Conservation (phyloP, 768 basidiomycete species). For the Kwoniella sp. region DNA sequence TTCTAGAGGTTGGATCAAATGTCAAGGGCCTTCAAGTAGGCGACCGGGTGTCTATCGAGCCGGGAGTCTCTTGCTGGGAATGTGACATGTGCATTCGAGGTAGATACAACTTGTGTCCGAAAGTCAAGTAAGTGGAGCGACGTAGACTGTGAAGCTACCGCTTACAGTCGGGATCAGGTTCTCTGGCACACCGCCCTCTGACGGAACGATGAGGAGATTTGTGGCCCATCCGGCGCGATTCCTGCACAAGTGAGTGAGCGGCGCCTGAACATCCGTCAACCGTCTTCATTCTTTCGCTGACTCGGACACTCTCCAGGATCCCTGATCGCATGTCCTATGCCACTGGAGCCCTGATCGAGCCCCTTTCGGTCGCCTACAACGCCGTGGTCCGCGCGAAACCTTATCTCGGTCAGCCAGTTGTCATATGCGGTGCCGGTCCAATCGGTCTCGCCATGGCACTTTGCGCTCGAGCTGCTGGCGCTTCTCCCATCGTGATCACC, state of each 20-base stretch:
- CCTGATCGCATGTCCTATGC: slow-evolving; percentile 41
- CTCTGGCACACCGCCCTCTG: slow-evolving; percentile 38
- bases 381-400: slow-evolving; percentile 31
- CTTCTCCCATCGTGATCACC: slow-evolving; percentile 37
- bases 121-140: slow-evolving; percentile 41
- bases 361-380: slow-evolving; percentile 40
- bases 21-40: slow-evolving; percentile 33
- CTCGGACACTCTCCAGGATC: slow-evolving; percentile 15
- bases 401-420: slow-evolving; percentile 38
- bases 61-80: slow-evolving; percentile 37
- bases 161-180: slow-evolving; percentile 16
- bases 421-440: slow-evolving; percentile 42
- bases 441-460: slow-evolving; percentile 39
- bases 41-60: slow-evolving; percentile 44
- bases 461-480: slow-evolving; percentile 37
- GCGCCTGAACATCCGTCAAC: too few relatives aligned
- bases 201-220: slow-evolving; percentile 42
- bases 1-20: slow-evolving; percentile 32
- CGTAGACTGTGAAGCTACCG: neutral
- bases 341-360: slow-evolving; percentile 38
- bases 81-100: slow-evolving; percentile 38
- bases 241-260: slow-evolving; percentile 28
- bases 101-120: slow-evolving; percentile 39
- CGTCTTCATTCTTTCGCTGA: too few relatives aligned
- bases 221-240: slow-evolving; percentile 41